Percentiles rank a stretch among this genome's conserved stretches.
Evolutionary conservation across 1,284 basidiomycete species (phyloP).

Genomic region (Papiliotrema laurentii): DNA sequence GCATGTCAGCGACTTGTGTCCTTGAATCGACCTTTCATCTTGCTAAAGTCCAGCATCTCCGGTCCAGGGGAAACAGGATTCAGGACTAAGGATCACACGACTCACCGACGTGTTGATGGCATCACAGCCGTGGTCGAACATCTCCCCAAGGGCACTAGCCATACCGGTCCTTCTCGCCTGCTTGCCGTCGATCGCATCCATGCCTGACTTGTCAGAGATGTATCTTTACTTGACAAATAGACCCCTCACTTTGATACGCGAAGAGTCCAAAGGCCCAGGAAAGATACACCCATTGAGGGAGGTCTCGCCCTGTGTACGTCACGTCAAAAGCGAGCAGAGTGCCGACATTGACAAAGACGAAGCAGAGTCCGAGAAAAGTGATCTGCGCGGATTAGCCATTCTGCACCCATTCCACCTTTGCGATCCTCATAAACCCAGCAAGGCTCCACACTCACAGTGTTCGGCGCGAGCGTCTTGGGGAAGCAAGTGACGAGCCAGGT

Average conservation of each 20-base stretch:
- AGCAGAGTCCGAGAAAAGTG: conserved; percentile 71
- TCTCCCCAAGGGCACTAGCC: conserved; percentile 83
- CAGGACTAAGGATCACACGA: too few species aligned
- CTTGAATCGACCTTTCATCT: too few species aligned
- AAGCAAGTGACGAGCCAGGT: conserved; percentile 88
- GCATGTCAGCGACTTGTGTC: conserved; percentile 7
- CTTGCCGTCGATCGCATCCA: conserved; percentile 62
- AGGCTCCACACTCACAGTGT: conserved; percentile 60
- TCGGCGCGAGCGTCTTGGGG: conserved; percentile 83
- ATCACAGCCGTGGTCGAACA: conserved; percentile 80
- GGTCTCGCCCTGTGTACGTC: conserved; percentile 60
- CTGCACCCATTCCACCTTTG: not conserved
- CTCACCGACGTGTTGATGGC: conserved; percentile 25
- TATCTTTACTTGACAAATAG: not conserved
- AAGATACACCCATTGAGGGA: conserved; percentile 79
- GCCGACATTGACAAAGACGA: conserved; percentile 78
- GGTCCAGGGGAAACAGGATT: too few species aligned
- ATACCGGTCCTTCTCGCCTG: conserved; percentile 92
- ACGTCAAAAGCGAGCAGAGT: conserved; percentile 81
- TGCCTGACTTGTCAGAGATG: conserved; percentile 15
- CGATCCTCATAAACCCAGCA: not conserved
- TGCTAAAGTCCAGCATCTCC: too few species aligned
- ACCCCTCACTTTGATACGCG: conserved; percentile 84
- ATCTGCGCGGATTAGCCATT: too few species aligned
- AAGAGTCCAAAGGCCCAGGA: conserved; percentile 90